Evolutionary conservation across 768 basidiomycete species (phyloP).

Genomic region (Xerocomellus intermedius): DNA sequence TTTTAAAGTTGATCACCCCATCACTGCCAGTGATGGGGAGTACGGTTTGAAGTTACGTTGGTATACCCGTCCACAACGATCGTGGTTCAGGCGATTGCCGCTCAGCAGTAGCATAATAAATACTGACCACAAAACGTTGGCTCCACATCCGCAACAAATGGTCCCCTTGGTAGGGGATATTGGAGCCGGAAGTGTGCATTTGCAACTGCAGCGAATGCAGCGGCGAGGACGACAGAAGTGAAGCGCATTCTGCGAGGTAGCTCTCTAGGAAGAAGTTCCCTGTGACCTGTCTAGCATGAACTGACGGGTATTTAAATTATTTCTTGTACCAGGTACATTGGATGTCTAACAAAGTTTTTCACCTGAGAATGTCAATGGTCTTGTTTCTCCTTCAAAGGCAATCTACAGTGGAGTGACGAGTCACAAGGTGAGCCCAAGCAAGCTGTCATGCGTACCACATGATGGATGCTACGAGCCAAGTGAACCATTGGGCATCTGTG

Average conservation of each 20-base stretch:
- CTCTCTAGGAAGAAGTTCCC: neutral
- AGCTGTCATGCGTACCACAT: too few species aligned
- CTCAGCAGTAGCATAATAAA: neutral
- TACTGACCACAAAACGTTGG: conserved; percentile 65
- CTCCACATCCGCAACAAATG: conserved; percentile 59
- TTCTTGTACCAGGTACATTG: too few species aligned
- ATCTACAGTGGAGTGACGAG: too few species aligned
- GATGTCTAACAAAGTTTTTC: conserved; percentile 18
- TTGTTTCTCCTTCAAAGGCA: conserved; percentile 13
- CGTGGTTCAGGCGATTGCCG: neutral
- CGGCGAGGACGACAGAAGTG: conserved; percentile 35
- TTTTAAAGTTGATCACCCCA: conserved; percentile 61
- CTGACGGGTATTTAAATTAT: conserved; percentile 7
- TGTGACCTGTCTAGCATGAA: neutral
- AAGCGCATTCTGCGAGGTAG: conserved; percentile 32
- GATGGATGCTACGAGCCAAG: too few species aligned
- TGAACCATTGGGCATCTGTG: too few species aligned
- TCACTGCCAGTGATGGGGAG: conserved; percentile 68
- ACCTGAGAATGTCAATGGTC: conserved; percentile 13
- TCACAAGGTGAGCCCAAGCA: too few species aligned
- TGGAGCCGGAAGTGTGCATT: conserved; percentile 80
- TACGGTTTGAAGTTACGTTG: conserved; percentile 51
- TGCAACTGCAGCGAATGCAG: conserved; percentile 40
- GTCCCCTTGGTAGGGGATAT: conserved; percentile 71
- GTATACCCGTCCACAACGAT: conserved; percentile 58